Evolutionary conservation across 2,329 filamentous ascomycete species (phyloP).

Genomic region (Zalaria sp.): DNA sequence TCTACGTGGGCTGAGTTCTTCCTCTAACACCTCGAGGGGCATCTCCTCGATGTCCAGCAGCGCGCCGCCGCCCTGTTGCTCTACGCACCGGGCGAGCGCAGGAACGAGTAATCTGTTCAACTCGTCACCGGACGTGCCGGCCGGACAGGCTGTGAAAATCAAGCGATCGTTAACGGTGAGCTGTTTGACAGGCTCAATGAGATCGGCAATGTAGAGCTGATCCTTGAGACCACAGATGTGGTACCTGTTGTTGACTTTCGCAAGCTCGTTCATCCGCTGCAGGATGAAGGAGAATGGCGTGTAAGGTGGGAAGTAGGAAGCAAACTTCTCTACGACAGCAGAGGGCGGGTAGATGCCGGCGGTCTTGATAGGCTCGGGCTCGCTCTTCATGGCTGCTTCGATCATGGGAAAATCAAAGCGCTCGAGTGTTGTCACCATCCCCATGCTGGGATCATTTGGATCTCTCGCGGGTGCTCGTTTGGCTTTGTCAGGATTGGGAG

Average conservation of each 20-base stretch:
- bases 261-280: conserved; percentile 57
- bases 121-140: conserved; percentile 37
- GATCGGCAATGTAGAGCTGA: conserved; percentile 53
- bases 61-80: conserved; percentile 49
- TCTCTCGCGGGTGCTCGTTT: conserved; percentile 1
- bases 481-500: background rate
- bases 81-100: conserved; percentile 56
- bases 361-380: conserved; percentile 50
- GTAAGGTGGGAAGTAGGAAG: conserved; percentile 63
- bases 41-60: conserved; percentile 59
- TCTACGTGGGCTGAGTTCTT: conserved; percentile 27
- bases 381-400: conserved; percentile 44
- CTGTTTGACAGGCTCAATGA: conserved; percentile 54
- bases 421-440: conserved; percentile 69
- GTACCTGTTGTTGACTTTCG: conserved; percentile 50
- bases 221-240: conserved; percentile 53
- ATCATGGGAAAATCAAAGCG: conserved; percentile 52
- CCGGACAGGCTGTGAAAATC: conserved; percentile 59
- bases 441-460: conserved; percentile 34
- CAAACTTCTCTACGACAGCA: conserved; percentile 58
- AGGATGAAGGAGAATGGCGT: conserved; percentile 78
- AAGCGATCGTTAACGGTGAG: conserved; percentile 63
- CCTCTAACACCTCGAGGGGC: conserved; percentile 59
- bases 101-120: conserved; percentile 36
- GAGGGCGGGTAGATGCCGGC: conserved; percentile 66